Evolutionary conservation across 1,139 yeast species (phyloP).

Genomic region (Martiniozyma asiatica): DNA sequence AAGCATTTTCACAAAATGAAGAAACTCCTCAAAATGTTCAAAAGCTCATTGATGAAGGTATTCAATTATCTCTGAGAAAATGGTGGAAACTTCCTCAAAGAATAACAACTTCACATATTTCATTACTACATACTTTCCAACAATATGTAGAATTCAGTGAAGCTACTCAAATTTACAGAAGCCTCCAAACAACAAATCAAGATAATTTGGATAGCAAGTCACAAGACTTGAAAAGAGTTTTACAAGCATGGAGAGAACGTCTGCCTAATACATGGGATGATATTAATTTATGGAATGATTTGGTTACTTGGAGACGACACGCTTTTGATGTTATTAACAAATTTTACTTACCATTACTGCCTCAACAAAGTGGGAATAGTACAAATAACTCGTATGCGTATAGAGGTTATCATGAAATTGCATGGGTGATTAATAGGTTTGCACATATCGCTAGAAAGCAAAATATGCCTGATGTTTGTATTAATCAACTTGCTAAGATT

Average conservation of each 20-base stretch:
- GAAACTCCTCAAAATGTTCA: constrained; percentile 75
- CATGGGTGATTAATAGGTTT: constrained; percentile 96
- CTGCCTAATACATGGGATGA: constrained; percentile 96
- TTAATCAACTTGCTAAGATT: constrained; percentile 82
- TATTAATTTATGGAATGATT: constrained; percentile 92
- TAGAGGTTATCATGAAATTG: constrained; percentile 96
- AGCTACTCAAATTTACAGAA: constrained; percentile 88
- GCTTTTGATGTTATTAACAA: constrained; percentile 95
- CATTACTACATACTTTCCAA: constrained; percentile 87
- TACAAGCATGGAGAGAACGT: constrained; percentile 97
- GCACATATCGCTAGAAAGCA: constrained; percentile 98
- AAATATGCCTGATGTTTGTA: constrained; percentile 93
- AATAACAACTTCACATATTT: constrained; percentile 77
- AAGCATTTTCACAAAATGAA: constrained; percentile 85
- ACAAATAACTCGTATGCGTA: constrained; percentile 88
- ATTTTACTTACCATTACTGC: constrained; percentile 86
- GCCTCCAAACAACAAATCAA: constrained; percentile 81
- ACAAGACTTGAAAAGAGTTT: constrained; percentile 83
- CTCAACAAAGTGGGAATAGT: constrained; percentile 53
- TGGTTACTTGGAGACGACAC: constrained; percentile 97
- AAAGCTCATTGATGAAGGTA: constrained; percentile 87
- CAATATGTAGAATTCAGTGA: constrained; percentile 97
- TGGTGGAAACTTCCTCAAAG: constrained; percentile 84
- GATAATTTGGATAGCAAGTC: constrained; percentile 86
- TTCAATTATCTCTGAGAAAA: constrained; percentile 80